These are phyloP conservation scores for Trametes punicea DNA, from an alignment of 768 basidiomycete species.

Conservation along the genomic window DNA sequence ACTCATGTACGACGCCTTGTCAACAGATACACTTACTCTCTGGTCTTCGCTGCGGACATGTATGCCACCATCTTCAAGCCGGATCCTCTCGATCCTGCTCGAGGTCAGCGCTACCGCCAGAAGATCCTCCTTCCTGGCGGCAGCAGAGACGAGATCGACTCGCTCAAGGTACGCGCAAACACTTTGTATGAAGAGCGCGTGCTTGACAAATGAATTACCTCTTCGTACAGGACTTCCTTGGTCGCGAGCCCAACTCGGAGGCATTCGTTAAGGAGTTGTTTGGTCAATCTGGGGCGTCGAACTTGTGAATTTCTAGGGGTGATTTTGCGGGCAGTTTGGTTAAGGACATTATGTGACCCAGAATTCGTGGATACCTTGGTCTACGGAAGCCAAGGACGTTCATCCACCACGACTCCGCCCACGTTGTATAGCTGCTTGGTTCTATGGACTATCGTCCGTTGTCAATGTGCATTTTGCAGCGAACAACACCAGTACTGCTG, in stretches of 20 bases:
- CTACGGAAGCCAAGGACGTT: no score
- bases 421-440: no score
- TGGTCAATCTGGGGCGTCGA: slow-evolving; percentile 29
- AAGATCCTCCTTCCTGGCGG: slow-evolving; percentile 75
- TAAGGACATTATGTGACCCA: no score
- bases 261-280: slow-evolving; percentile 72
- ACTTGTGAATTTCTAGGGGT: background rate
- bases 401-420: no score
- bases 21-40: slow-evolving; percentile 59
- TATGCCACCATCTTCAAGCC: slow-evolving; percentile 75
- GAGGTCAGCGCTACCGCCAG: slow-evolving; percentile 67
- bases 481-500: no score
- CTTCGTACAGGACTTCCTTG: slow-evolving; percentile 68
- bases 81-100: slow-evolving; percentile 67
- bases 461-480: no score
- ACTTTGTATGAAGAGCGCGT: background rate
- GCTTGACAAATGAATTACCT: background rate
- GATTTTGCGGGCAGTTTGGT: no score
- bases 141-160: slow-evolving; percentile 75
- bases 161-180: slow-evolving; percentile 54
- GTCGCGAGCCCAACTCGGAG: slow-evolving; percentile 67
- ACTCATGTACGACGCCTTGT: background rate
- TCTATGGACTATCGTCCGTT: no score
- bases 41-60: slow-evolving; percentile 60
- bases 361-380: no score